These are phyloP conservation scores for Globisporangium nagaii DNA, from an alignment of 352 stramenopile genomes.

Conservation along the genomic window DNA sequence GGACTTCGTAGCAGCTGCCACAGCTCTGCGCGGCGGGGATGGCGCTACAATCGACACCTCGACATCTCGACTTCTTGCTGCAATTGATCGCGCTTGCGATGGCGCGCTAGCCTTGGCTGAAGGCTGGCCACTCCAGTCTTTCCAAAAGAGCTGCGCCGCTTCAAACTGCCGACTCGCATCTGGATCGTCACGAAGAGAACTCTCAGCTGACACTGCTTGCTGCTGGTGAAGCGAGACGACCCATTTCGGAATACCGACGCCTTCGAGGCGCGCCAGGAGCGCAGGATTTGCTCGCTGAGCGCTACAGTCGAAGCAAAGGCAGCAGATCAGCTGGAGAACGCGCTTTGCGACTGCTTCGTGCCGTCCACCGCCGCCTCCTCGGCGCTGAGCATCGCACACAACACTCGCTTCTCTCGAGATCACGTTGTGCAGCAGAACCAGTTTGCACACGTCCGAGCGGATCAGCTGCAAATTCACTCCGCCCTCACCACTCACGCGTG, in stretches of 20 bases:
- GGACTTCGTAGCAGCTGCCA: neutral
- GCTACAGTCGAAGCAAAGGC: conserved; percentile 23
- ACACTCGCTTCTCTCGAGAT: conserved; percentile 14
- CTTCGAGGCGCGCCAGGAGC: conserved; percentile 17
- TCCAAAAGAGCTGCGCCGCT: conserved; percentile 21
- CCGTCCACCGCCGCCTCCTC: neutral
- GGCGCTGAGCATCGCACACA: conserved; percentile 1
- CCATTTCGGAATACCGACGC: conserved; percentile 17
- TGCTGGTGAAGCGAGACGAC: conserved; percentile 19
- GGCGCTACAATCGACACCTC: too few species aligned
- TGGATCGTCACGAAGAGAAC: neutral
- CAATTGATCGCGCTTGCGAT: neutral
- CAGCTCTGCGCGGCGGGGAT: neutral
- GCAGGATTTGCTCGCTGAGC: conserved; percentile 15
- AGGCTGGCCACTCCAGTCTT: conserved; percentile 17
- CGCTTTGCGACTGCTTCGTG: conserved; percentile 23
- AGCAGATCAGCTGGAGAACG: conserved; percentile 32
- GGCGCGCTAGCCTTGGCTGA: neutral
- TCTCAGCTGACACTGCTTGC: neutral
- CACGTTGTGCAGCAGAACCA: conserved; percentile 12
- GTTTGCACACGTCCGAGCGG: conserved; percentile 19
- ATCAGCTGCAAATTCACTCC: conserved; percentile 20
- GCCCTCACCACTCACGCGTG: too few species aligned
- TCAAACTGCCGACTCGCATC: neutral
- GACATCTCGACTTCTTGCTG: too few species aligned